Conservation (phyloP, 306 rosid species). For the Fragaria ananassa region DNA sequence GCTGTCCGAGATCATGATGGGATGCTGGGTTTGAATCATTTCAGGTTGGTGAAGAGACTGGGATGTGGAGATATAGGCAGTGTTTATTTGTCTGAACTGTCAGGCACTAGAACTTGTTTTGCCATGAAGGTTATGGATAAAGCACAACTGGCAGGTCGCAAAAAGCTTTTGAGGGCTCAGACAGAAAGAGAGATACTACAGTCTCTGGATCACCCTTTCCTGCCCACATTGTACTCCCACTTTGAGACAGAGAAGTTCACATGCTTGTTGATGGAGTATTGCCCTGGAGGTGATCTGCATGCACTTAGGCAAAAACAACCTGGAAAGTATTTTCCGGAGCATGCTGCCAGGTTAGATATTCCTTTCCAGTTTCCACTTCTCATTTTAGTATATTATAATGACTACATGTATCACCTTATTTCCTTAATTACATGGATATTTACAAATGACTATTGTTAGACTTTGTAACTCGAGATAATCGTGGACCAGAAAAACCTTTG, state of each 20-base stretch:
- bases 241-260: constrained; percentile 81
- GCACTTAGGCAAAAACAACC: constrained; percentile 87
- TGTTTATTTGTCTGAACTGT: constrained; percentile 77
- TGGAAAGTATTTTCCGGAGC: constrained; percentile 78
- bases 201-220: constrained; percentile 92
- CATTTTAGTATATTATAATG: background rate
- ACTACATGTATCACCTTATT: background rate
- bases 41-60: constrained; percentile 67
- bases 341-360: constrained; percentile 84
- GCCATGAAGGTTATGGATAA: constrained; percentile 99
- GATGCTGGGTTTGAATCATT: constrained; percentile 66
- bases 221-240: constrained; percentile 83
- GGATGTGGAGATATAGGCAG: constrained; percentile 96
- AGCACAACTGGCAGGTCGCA: constrained; percentile 65
- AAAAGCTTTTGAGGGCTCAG: constrained; percentile 84
- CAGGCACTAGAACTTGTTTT: constrained; percentile 70
- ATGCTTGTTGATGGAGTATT: constrained; percentile 91
- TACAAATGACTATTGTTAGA: background rate
- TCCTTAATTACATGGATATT: background rate
- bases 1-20: constrained; percentile 66
- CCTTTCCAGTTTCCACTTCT: constrained; percentile 7
- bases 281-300: constrained; percentile 95
- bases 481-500: background rate
- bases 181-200: constrained; percentile 93
- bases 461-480: background rate